Evolutionary conservation across 2,329 filamentous ascomycete genomes (phyloP).

Genomic region (Epichloe scottii): DNA sequence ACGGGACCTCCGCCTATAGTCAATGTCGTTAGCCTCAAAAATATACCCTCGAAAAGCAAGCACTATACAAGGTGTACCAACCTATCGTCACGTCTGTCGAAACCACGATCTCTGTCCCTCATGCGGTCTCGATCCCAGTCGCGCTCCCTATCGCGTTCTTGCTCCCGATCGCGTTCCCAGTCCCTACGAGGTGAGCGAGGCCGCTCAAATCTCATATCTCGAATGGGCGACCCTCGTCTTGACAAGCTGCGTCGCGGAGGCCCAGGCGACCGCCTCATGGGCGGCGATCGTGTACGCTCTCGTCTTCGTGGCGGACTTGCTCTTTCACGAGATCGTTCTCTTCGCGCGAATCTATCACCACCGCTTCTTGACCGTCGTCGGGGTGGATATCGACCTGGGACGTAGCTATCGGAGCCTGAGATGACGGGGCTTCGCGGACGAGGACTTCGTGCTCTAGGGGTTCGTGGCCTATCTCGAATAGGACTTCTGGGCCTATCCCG

Average conservation of each 20-base stretch:
- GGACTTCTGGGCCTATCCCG: conserved; percentile 13
- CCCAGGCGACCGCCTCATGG: conserved; percentile 22
- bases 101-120: conserved; percentile 20
- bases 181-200: conserved; percentile 25
- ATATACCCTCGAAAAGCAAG: background rate
- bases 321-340: conserved; percentile 29
- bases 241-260: conserved; percentile 26
- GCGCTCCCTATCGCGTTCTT: conserved; percentile 20
- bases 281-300: conserved; percentile 23
- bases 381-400: conserved; percentile 30
- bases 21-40: conserved; percentile 9
- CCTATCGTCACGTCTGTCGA: conserved; percentile 31
- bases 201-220: conserved; percentile 26
- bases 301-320: conserved; percentile 25
- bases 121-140: conserved; percentile 19
- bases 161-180: conserved; percentile 21
- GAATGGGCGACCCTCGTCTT: conserved; percentile 22
- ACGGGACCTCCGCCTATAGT: conserved; percentile 37
- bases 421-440: conserved; percentile 25
- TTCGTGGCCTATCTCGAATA: conserved; percentile 16
- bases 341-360: conserved; percentile 26
- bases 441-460: conserved; percentile 26
- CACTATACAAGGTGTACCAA: conserved; percentile 6
- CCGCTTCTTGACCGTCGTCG: conserved; percentile 30
- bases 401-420: conserved; percentile 31